phyloP scores from a whole-genome alignment of 805 yeast genomes.

The Ogataea polymorpha region DNA sequence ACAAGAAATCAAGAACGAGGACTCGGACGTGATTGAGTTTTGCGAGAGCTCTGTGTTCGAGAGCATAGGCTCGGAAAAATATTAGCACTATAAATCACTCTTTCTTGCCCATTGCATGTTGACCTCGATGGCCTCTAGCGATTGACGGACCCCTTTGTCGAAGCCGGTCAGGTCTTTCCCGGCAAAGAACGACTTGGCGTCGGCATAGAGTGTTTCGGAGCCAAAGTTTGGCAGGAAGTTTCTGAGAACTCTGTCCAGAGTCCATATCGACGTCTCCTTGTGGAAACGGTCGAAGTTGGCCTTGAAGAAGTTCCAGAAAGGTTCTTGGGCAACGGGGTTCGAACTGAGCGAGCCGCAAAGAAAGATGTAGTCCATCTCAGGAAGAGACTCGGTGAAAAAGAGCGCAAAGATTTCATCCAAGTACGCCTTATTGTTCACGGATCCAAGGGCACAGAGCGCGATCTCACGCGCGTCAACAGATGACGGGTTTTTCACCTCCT shows the following conservation, averaged over 20 bases:
- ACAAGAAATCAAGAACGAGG: not conserved
- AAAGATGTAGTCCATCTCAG: conserved; percentile 58
- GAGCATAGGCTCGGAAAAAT: conserved; percentile 7
- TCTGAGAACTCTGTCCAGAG: conserved; percentile 34
- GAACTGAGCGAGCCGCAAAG: conserved; percentile 45
- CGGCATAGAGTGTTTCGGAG: conserved; percentile 34
- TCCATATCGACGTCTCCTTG: conserved; percentile 37
- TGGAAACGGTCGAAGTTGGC: conserved; percentile 44
- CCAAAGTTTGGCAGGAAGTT: conserved; percentile 35
- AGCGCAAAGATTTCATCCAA: conserved; percentile 39
- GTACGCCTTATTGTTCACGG: conserved; percentile 35
- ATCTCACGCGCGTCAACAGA: conserved; percentile 58
- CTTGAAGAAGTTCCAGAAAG: conserved; percentile 50
- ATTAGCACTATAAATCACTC: conserved; percentile 14
- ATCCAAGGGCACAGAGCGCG: conserved; percentile 55
- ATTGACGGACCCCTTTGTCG: conserved; percentile 55
- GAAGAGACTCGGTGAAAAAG: conserved; percentile 43
- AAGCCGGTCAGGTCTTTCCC: conserved; percentile 50
- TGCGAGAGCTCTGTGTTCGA: conserved; percentile 12
- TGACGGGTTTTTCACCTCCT: conserved; percentile 49
- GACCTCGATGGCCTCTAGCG: conserved; percentile 51
- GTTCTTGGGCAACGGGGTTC: conserved; percentile 41
- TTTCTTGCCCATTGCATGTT: conserved; percentile 44
- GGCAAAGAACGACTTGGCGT: conserved; percentile 42
- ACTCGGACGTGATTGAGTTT: conserved; percentile 2